phyloP scores from a whole-genome alignment of 2,329 filamentous ascomycete genomes.

The Claviceps fusiformis region DNA sequence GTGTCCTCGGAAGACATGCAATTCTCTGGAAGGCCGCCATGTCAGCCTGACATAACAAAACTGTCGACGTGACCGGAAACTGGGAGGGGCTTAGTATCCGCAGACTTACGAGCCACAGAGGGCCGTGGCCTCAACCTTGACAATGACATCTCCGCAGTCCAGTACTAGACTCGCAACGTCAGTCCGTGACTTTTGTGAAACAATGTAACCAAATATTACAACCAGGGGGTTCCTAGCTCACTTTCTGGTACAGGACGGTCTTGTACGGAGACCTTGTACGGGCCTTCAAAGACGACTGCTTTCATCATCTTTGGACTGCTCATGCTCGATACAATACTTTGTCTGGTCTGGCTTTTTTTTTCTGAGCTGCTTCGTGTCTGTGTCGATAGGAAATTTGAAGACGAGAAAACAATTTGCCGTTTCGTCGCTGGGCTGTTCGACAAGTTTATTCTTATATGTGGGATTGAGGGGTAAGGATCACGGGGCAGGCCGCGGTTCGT shows the following conservation, averaged over 20 bases:
- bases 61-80: neutral
- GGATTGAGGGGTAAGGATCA: neutral
- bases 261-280: constrained; percentile 61
- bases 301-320: constrained; percentile 52
- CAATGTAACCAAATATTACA: neutral
- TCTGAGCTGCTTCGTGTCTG: neutral
- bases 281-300: constrained; percentile 76
- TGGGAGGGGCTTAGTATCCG: neutral
- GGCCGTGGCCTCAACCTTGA: constrained; percentile 72
- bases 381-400: neutral
- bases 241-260: constrained; percentile 63
- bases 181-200: neutral
- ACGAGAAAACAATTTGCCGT: neutral
- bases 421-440: too few species aligned
- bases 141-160: constrained; percentile 60
- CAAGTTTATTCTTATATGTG: neutral
- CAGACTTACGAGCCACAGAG: constrained; percentile 68
- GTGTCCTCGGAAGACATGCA: constrained; percentile 77
- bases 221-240: constrained; percentile 7
- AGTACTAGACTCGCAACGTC: constrained; percentile 33
- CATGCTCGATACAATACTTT: constrained; percentile 13
- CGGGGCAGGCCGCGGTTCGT: neutral
- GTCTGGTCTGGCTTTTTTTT: too few species aligned
- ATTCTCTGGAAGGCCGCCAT: constrained; percentile 40
- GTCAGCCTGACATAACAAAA: neutral